phyloP scores from a whole-genome alignment of 768 basidiomycete species.

The Dacryopinax spathularia region DNA sequence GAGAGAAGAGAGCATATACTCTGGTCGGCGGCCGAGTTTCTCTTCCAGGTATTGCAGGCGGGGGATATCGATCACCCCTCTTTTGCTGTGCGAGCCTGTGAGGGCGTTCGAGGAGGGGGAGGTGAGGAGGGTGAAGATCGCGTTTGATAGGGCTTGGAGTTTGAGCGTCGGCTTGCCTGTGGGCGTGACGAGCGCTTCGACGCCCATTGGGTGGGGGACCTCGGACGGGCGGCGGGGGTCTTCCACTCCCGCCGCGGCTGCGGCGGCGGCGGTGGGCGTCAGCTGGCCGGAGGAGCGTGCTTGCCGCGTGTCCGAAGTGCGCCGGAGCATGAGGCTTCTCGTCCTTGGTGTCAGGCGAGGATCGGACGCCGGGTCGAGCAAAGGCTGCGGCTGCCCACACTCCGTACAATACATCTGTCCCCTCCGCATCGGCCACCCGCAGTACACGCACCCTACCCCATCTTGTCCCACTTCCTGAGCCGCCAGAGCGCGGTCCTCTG shows the following conservation, averaged over 20 bases:
- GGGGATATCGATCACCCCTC: background rate
- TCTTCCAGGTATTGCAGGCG: background rate
- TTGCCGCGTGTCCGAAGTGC: background rate
- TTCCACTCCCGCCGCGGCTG: background rate
- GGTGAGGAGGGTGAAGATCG: constrained; percentile 1
- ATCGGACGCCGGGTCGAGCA: background rate
- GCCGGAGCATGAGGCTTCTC: background rate
- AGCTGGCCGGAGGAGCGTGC: too few species aligned
- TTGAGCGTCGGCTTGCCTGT: background rate
- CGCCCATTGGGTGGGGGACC: background rate
- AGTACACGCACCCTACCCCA: background rate
- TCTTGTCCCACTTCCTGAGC: background rate
- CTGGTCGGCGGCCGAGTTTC: background rate
- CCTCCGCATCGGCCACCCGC: background rate
- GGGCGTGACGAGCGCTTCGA: background rate
- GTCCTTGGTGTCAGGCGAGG: background rate
- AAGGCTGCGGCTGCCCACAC: background rate
- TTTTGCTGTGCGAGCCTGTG: background rate
- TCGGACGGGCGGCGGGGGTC: background rate
- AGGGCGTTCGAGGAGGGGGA: background rate
- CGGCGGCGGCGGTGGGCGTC: too few species aligned
- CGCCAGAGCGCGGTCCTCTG: background rate
- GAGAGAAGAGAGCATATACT: background rate
- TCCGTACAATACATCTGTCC: background rate
- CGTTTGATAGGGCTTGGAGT: background rate